Evolutionary conservation across 495 filamentous ascomycete genomes (phyloP).

Genomic region (Penicillium herquei): DNA sequence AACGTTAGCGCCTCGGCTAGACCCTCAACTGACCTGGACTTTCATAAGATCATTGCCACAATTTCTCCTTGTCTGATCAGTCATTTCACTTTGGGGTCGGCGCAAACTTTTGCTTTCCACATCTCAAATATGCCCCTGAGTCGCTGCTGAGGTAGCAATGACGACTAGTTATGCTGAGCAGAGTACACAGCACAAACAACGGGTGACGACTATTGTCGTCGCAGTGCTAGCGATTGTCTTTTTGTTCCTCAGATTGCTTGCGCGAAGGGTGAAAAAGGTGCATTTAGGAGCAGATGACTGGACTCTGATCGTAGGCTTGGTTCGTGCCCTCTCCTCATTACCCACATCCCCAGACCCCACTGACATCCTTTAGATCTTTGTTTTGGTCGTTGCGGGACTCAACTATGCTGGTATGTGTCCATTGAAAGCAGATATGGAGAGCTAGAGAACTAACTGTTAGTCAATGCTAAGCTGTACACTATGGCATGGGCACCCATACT

Average conservation of each 20-base stretch:
- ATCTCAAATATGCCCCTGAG: background rate
- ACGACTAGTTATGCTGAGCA: background rate
- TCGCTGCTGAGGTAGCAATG: background rate
- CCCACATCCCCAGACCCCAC: background rate
- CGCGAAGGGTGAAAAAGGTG: background rate
- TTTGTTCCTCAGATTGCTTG: background rate
- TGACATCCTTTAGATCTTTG: background rate
- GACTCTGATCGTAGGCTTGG: slow-evolving; percentile 1
- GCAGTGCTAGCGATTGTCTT: background rate
- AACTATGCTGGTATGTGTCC: background rate
- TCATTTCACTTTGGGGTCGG: background rate
- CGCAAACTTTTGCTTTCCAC: background rate
- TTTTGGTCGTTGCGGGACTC: background rate
- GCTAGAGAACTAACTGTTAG: background rate
- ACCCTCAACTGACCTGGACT: background rate
- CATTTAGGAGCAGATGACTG: background rate
- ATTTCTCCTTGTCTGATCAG: background rate
- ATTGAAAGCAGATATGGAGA: background rate
- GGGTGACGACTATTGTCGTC: background rate
- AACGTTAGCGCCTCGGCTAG: background rate
- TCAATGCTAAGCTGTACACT: background rate
- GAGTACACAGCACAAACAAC: slow-evolving; percentile 1
- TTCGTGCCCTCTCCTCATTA: background rate
- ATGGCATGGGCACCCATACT: slow-evolving; percentile 3
- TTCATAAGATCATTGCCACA: background rate